Conservation (phyloP, 1,284 basidiomycete genomes). For the Inonotus obliquus region DNA sequence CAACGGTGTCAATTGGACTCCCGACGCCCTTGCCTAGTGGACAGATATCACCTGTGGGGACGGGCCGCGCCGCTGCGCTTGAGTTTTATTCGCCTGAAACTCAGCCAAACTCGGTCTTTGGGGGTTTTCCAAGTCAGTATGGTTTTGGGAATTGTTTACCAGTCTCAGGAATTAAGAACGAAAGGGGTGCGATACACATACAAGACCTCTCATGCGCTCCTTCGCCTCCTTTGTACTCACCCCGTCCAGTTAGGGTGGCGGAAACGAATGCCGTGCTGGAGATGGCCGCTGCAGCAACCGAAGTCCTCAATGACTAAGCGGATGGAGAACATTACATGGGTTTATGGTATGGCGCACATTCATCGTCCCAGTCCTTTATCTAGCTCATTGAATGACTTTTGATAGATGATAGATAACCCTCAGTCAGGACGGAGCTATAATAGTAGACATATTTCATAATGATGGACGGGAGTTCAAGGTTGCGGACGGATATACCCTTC, state of each 20-base stretch:
- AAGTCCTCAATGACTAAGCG: not conserved
- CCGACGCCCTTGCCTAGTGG: slow-evolving; percentile 1
- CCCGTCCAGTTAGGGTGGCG: slow-evolving; percentile 9
- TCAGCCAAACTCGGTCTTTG: not conserved
- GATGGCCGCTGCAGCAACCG: not conserved
- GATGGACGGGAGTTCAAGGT: no score
- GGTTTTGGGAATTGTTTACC: not conserved
- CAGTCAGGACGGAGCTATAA: no score
- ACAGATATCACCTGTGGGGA: not conserved
- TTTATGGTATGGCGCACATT: not conserved
- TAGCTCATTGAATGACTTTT: no score
- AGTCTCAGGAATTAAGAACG: not conserved
- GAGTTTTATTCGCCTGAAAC: not conserved
- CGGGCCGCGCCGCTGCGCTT: not conserved
- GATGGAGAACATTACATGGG: not conserved
- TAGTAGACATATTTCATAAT: no score
- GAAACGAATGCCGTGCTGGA: slow-evolving; percentile 10
- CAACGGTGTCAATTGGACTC: not conserved
- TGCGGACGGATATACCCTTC: no score
- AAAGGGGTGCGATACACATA: not conserved
- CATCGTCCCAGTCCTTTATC: no score
- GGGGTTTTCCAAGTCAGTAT: not conserved
- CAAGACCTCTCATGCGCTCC: not conserved
- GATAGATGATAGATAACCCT: no score
- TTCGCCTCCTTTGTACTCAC: slow-evolving; percentile 10